Conservation (phyloP, 306 rosid genomes). For the Herpetospermum pedunculosum region DNA sequence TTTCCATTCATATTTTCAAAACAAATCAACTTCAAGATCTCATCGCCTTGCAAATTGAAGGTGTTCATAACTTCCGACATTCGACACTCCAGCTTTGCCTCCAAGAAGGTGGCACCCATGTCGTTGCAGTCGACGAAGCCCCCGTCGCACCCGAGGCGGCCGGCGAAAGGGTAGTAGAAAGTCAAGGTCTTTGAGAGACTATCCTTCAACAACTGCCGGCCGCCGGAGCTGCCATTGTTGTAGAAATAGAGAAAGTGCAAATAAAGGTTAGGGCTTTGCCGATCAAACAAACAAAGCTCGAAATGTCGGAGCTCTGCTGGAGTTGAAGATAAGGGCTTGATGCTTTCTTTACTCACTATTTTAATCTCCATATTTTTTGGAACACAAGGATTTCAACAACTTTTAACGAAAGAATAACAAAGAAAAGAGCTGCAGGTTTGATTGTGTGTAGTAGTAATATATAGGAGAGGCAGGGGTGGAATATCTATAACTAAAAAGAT, state of each 20-base stretch:
- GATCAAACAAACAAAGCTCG: slow-evolving; percentile 30
- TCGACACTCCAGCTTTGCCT: slow-evolving; percentile 9
- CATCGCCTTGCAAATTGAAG: slow-evolving; percentile 3
- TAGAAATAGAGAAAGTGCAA: slow-evolving; percentile 36
- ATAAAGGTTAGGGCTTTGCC: slow-evolving; percentile 5
- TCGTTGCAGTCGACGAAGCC: slow-evolving; percentile 14
- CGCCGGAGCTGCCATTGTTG: background rate
- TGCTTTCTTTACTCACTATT: slow-evolving; percentile 27
- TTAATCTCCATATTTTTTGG: too few relatives aligned
- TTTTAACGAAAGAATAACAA: too few relatives aligned
- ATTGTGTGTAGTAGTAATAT: too few relatives aligned
- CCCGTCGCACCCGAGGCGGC: background rate
- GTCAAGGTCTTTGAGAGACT: slow-evolving; percentile 32
- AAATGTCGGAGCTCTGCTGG: slow-evolving; percentile 18
- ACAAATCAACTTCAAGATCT: background rate
- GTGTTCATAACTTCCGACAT: slow-evolving; percentile 17
- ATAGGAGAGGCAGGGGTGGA: too few relatives aligned
- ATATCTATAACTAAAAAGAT: too few relatives aligned
- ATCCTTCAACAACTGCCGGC: slow-evolving; percentile 16
- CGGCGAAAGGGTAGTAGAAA: slow-evolving; percentile 29
- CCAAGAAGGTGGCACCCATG: slow-evolving; percentile 31
- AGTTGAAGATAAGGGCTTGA: slow-evolving; percentile 41
- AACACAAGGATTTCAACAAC: too few relatives aligned
- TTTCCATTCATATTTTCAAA: background rate
- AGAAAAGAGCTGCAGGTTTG: too few relatives aligned